Evolutionary conservation across 129 eudicot genomes (phyloP).

Genomic region (Logfia minima): DNA sequence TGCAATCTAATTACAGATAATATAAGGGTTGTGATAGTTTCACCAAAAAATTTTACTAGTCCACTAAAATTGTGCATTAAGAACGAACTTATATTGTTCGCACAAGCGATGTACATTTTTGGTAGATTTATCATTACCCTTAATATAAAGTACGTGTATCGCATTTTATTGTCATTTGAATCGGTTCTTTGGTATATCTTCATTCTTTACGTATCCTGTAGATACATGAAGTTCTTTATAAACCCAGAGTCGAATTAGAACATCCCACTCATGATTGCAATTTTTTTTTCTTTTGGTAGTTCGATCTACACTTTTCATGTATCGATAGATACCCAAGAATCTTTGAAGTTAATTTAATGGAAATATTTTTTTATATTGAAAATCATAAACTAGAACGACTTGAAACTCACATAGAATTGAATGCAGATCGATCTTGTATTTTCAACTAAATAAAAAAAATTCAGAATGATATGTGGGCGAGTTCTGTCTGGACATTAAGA

Average conservation of each 20-base stretch:
- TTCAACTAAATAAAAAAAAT: conserved; percentile 7
- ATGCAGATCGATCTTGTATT: conserved; percentile 22
- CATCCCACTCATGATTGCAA: neutral
- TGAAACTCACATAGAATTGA: conserved; percentile 33
- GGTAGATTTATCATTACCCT: no score
- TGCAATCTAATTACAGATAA: neutral
- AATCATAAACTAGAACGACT: conserved; percentile 6
- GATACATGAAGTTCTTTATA: neutral
- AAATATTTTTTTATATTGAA: neutral
- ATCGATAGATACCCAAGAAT: neutral
- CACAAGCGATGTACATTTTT: no score
- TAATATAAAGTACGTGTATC: no score
- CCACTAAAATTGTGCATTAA: no score
- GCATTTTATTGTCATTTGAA: no score
- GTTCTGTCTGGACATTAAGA: conserved; percentile 36
- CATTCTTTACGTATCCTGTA: no score
- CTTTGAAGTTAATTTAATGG: neutral
- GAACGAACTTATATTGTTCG: no score
- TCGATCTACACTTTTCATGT: neutral
- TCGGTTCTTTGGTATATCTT: no score
- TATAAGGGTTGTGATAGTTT: no score
- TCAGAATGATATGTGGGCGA: neutral
- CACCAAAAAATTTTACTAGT: no score
- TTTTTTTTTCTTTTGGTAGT: neutral
- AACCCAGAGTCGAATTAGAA: neutral